Conservation (phyloP, 169 alveolate species). For the Toxoplasma gondii region DNA sequence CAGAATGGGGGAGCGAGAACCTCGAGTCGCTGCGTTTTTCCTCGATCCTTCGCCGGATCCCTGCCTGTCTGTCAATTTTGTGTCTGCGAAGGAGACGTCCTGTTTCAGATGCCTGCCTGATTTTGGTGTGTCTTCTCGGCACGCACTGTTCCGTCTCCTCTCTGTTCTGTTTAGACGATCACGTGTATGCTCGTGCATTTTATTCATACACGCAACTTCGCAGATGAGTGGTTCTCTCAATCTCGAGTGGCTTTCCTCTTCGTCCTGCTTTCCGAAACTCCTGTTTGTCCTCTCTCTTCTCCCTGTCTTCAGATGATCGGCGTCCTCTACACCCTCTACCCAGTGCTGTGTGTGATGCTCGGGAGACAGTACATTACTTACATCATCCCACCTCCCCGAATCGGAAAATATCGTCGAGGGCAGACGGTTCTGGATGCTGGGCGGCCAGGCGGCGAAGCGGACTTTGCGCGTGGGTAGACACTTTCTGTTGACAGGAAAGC, state of each 20-base stretch:
- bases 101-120: no score
- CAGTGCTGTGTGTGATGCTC: slow-evolving; percentile 10
- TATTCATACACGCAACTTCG: background rate
- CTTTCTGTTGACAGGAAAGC: background rate
- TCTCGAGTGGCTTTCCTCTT: no score
- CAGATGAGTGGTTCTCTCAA: background rate
- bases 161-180: no score
- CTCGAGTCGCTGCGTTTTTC: no score
- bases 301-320: slow-evolving; percentile 16
- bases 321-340: slow-evolving; percentile 36
- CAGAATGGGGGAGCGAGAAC: no score
- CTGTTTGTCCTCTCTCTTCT: background rate
- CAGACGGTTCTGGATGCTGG: background rate
- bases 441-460: background rate
- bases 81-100: no score
- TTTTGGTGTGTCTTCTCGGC: no score
- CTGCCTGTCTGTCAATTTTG: no score
- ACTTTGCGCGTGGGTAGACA: background rate
- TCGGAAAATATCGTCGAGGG: background rate
- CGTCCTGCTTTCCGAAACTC: no score
- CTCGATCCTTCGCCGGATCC: no score
- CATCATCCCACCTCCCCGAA: background rate
- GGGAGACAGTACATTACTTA: slow-evolving; percentile 28
- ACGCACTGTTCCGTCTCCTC: no score
- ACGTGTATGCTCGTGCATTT: background rate